Percentiles rank a stretch among this genome's conserved stretches.
phyloP scores from a whole-genome alignment of 345 rosid genomes.

The Euphorbia pulcherrima region DNA sequence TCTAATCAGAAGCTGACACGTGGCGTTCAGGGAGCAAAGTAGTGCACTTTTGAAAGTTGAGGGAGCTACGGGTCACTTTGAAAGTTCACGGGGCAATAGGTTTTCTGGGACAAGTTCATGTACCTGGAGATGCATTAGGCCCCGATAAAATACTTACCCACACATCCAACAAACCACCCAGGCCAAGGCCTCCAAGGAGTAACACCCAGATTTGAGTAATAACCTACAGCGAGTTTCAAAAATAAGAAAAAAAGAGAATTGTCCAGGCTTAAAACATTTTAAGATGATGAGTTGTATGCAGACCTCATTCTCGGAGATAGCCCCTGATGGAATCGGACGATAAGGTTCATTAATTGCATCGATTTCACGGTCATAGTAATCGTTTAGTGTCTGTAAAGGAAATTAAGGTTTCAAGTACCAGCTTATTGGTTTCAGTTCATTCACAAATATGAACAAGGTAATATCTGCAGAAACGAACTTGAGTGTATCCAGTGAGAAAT shows the following conservation, averaged over 20 bases:
- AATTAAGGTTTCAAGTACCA: conserved; percentile 15
- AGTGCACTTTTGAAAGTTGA: too few relatives aligned
- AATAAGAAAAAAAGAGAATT: background rate
- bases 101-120: too few relatives aligned
- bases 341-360: conserved; percentile 98
- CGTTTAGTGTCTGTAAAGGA: conserved; percentile 70
- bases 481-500: conserved; percentile 92
- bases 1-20: too few relatives aligned
- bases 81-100: too few relatives aligned
- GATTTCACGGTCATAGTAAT: conserved; percentile 94
- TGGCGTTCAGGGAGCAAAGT: too few relatives aligned
- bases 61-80: too few relatives aligned
- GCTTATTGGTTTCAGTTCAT: conserved; percentile 17
- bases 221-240: conserved; percentile 49
- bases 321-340: conserved; percentile 96
- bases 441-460: conserved; percentile 13
- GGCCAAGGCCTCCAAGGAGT: conserved; percentile 79
- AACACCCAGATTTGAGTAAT: conserved; percentile 83
- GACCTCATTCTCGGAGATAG: conserved; percentile 88
- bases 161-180: conserved; percentile 74
- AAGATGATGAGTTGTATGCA: conserved; percentile 9
- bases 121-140: too few relatives aligned
- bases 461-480: conserved; percentile 40
- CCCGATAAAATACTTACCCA: conserved; percentile 84
- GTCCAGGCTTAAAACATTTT: background rate